Conservation (phyloP, 176 grass and related monocot genomes). For the Tillandsia leiboldiana region DNA sequence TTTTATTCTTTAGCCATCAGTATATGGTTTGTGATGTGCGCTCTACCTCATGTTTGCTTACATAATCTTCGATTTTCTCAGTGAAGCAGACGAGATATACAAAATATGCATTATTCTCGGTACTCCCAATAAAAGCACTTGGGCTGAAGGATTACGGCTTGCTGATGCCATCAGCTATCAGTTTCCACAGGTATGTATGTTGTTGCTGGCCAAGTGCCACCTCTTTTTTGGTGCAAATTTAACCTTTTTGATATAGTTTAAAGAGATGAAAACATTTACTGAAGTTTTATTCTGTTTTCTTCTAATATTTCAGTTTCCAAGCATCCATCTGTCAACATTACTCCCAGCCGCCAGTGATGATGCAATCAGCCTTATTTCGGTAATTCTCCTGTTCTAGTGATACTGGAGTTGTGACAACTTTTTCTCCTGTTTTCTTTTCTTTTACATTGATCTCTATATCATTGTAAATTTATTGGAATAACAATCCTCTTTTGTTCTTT, state of each 20-base stretch:
- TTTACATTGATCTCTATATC: background rate
- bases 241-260: background rate
- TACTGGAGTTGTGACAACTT: background rate
- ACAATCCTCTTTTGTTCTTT: too few relatives aligned
- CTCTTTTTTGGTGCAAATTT: background rate
- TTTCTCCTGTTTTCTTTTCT: background rate
- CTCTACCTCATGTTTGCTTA: background rate
- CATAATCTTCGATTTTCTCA: constrained; percentile 23
- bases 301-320: constrained; percentile 38
- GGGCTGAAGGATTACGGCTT: constrained; percentile 75
- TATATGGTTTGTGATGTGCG: too few relatives aligned
- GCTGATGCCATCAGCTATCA: constrained; percentile 72
- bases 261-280: background rate
- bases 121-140: constrained; percentile 58
- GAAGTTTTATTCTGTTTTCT: background rate
- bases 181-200: constrained; percentile 68
- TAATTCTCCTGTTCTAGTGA: constrained; percentile 16
- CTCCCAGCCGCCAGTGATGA: constrained; percentile 69
- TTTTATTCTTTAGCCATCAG: too few relatives aligned
- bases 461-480: too few relatives aligned
- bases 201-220: background rate
- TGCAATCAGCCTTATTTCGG: constrained; percentile 83
- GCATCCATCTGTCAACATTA: constrained; percentile 51
- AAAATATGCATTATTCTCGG: constrained; percentile 96
- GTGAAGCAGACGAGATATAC: constrained; percentile 82